phyloP scores from a whole-genome alignment of 2,329 filamentous ascomycete species.

The Verticillium klebahnii region DNA sequence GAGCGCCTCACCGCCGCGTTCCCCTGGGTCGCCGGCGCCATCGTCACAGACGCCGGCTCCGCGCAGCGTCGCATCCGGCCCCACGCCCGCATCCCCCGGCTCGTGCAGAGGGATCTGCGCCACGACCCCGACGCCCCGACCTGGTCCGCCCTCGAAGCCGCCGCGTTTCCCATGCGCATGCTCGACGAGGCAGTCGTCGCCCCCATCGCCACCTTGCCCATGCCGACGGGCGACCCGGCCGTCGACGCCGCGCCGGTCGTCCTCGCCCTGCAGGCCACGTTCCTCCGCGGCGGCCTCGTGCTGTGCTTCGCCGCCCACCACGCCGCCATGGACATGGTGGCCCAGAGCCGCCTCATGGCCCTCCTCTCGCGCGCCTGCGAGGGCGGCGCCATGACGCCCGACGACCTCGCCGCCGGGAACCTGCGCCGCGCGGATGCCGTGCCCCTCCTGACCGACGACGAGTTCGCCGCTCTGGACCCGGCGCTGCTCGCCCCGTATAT shows the following conservation, averaged over 20 bases:
- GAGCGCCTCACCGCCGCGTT: slow-evolving; percentile 31
- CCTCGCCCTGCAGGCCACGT: slow-evolving; percentile 8
- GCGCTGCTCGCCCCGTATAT: background rate
- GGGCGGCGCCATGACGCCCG: slow-evolving; percentile 34
- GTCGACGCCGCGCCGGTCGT: slow-evolving; percentile 1
- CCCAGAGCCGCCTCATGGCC: slow-evolving; percentile 39
- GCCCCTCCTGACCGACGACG: slow-evolving; percentile 23
- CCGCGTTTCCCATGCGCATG: slow-evolving; percentile 41
- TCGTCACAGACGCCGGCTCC: slow-evolving; percentile 24
- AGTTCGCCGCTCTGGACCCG: background rate
- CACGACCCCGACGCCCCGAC: slow-evolving; percentile 27
- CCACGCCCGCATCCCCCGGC: slow-evolving; percentile 20
- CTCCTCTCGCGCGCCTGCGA: slow-evolving; percentile 45
- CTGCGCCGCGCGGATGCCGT: slow-evolving; percentile 29
- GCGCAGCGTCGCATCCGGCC: slow-evolving; percentile 35
- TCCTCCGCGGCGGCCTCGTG: slow-evolving; percentile 40
- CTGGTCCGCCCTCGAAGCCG: slow-evolving; percentile 29
- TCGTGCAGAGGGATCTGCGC: slow-evolving; percentile 39
- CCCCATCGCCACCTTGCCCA: slow-evolving; percentile 6
- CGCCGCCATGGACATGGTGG: slow-evolving; percentile 45
- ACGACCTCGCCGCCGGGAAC: slow-evolving; percentile 40
- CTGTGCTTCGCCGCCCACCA: slow-evolving; percentile 45
- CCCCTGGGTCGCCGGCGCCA: slow-evolving; percentile 42
- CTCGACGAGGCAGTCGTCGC: slow-evolving; percentile 39
- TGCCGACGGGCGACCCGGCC: background rate